These are phyloP conservation scores for Beauveria brongniartii DNA, from an alignment of 2,329 filamentous ascomycete species.

Conservation along the genomic window DNA sequence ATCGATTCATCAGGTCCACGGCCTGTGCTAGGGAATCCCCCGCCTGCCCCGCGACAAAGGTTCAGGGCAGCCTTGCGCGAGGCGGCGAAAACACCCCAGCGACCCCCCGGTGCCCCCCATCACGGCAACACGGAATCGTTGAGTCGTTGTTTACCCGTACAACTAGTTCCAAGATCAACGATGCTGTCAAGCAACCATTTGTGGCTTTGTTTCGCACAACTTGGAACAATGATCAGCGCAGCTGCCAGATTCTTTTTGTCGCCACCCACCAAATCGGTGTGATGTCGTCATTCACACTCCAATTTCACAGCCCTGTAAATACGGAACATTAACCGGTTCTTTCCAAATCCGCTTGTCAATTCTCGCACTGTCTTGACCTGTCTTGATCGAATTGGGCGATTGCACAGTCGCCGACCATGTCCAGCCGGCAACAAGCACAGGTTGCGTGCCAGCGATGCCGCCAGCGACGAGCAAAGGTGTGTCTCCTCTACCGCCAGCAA, in stretches of 20 bases:
- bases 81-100: no score
- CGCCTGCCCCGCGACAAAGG: no score
- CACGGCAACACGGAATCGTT: no score
- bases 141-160: no score
- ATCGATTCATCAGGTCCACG: no score
- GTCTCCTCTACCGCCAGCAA: background rate
- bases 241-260: background rate
- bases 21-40: no score
- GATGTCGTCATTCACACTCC: background rate
- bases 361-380: background rate
- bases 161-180: no score
- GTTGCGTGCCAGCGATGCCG: constrained; percentile 14
- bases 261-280: background rate
- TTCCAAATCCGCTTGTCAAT: background rate
- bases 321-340: background rate
- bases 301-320: background rate
- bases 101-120: no score
- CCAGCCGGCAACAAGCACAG: background rate
- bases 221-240: background rate
- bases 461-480: constrained; percentile 12
- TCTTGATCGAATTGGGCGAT: background rate
- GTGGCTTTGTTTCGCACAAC: no score
- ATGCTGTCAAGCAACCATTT: no score
- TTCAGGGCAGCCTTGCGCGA: no score
- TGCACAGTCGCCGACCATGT: background rate